These are phyloP conservation scores for Luffa acutangula DNA, from an alignment of 306 rosid genomes.

Conservation along the genomic window DNA sequence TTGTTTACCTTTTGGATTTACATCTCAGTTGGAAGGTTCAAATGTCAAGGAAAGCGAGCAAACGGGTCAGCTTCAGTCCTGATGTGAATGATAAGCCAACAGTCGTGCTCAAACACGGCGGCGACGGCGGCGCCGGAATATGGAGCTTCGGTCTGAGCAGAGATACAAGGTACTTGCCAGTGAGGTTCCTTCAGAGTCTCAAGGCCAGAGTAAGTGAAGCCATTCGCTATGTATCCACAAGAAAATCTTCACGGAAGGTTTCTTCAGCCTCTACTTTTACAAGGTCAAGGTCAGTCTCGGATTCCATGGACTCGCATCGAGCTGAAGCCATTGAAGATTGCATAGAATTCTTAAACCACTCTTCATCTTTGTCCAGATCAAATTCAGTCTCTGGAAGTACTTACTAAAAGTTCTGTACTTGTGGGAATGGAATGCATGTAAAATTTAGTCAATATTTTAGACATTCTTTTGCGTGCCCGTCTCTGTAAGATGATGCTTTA, in stretches of 20 bases:
- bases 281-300: conserved; percentile 46
- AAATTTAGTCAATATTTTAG: conserved; percentile 2
- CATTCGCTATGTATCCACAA: conserved; percentile 30
- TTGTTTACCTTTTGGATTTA: not conserved
- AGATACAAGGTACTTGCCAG: conserved; percentile 37
- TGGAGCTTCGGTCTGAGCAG: conserved; percentile 37
- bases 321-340: conserved; percentile 18
- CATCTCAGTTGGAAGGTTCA: not conserved
- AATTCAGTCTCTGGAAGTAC: conserved; percentile 32
- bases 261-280: conserved; percentile 46
- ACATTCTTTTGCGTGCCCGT: conserved; percentile 7
- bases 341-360: conserved; percentile 20
- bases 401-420: conserved; percentile 1
- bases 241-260: conserved; percentile 56
- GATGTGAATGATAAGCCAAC: conserved; percentile 51
- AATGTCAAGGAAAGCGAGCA: conserved; percentile 55
- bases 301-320: conserved; percentile 15
- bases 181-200: conserved; percentile 41
- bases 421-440: conserved; percentile 1
- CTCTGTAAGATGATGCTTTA: conserved; percentile 8
- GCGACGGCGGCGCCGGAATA: conserved; percentile 19
- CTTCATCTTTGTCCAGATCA: conserved; percentile 59
- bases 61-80: conserved; percentile 60
- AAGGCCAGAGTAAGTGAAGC: conserved; percentile 57
- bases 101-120: conserved; percentile 23